Percentiles rank a stretch among this genome's conserved stretches.
Conservation (phyloP, 257 asterid genomes). For the Avicennia marina region DNA sequence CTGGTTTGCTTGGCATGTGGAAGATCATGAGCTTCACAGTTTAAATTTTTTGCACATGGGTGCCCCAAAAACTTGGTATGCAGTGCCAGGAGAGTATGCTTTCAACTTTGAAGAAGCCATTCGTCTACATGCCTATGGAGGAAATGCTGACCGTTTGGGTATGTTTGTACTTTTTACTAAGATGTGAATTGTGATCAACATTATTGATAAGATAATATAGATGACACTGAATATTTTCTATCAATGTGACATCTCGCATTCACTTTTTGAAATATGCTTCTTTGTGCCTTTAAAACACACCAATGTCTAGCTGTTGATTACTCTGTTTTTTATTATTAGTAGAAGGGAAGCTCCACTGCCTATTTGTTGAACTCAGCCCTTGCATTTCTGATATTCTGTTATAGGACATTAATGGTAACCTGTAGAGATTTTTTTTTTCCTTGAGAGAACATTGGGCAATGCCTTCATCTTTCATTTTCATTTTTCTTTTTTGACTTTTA, state of each 20-base stretch:
- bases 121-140: slow-evolving; percentile 69
- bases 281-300: not conserved
- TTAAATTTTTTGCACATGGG: slow-evolving; percentile 92
- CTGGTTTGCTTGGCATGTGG: slow-evolving; percentile 99
- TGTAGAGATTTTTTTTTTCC: not conserved
- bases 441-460: too few species aligned
- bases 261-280: not conserved
- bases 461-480: too few species aligned
- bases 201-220: slow-evolving; percentile 3
- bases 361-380: not conserved
- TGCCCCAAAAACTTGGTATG: slow-evolving; percentile 96
- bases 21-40: slow-evolving; percentile 99
- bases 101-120: slow-evolving; percentile 78
- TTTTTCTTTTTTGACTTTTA: too few species aligned
- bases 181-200: slow-evolving; percentile 11
- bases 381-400: not conserved
- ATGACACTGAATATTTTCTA: not conserved
- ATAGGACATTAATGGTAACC: not conserved
- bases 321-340: not conserved
- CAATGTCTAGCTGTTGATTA: slow-evolving; percentile 9
- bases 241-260: not conserved
- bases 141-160: slow-evolving; percentile 69
- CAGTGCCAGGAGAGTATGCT: slow-evolving; percentile 94
- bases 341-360: not conserved
- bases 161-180: slow-evolving; percentile 21